A percentile compares a stretch with the other conserved stretches of the same genome.
These are phyloP conservation scores for Leersia perrieri DNA, from an alignment of 176 grass and related monocot genomes.

Conservation along the genomic window DNA sequence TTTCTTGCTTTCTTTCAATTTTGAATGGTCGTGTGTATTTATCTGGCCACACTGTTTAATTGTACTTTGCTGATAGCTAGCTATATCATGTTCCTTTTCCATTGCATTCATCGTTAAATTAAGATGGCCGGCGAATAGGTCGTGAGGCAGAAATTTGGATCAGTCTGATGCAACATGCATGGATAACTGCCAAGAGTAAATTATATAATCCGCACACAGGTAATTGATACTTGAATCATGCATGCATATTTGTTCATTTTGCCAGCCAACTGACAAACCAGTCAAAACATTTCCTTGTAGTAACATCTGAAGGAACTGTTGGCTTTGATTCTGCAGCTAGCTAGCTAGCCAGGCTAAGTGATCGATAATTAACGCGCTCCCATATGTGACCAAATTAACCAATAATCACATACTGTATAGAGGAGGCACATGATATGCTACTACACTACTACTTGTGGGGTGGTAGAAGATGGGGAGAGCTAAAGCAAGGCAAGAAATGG, in stretches of 20 bases:
- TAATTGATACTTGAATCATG: conserved; percentile 20
- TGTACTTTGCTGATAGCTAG: not conserved
- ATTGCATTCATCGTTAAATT: not conserved
- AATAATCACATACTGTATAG: conserved; percentile 11
- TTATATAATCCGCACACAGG: not conserved
- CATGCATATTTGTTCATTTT: conserved; percentile 18
- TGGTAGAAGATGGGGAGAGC: conserved; percentile 3
- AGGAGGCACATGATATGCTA: conserved; percentile 31
- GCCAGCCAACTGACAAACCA: conserved; percentile 14
- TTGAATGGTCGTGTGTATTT: conserved; percentile 13
- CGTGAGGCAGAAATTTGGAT: not conserved
- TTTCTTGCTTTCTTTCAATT: not conserved
- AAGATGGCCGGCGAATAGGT: not conserved
- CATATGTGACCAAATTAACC: conserved; percentile 18
- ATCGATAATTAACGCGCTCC: conserved; percentile 31
- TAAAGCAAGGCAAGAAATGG: conserved; percentile 27
- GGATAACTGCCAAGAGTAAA: not conserved
- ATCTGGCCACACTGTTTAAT: not conserved
- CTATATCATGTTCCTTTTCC: not conserved
- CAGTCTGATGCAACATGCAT: not conserved
- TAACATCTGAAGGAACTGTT: not conserved
- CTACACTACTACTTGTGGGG: conserved; percentile 25
- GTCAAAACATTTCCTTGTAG: conserved; percentile 12
- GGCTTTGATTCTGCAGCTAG: conserved; percentile 3
- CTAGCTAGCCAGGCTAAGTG: conserved; percentile 20